Evolutionary conservation across 2,329 filamentous ascomycete genomes (phyloP).

Genomic region (Helotiales sp.): DNA sequence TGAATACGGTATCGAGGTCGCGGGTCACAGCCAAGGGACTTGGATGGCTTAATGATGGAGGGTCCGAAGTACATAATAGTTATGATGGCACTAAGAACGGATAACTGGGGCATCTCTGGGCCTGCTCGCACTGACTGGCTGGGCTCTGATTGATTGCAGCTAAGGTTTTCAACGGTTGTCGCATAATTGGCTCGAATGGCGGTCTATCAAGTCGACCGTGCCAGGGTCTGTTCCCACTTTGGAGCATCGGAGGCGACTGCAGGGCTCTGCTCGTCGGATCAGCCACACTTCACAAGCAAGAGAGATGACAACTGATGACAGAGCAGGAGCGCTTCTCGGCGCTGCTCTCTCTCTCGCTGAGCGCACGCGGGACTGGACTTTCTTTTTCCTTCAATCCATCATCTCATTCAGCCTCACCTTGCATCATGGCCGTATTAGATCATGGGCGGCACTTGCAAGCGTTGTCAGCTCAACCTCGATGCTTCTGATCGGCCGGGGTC

Average conservation of each 20-base stretch:
- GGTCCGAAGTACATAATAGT: conserved; percentile 1
- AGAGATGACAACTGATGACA: too few relatives aligned
- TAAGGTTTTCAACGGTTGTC: background rate
- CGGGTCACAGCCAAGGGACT: background rate
- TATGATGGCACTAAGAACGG: background rate
- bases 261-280: background rate
- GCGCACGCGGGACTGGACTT: background rate
- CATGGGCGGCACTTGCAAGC: background rate
- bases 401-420: background rate
- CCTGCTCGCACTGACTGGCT: background rate
- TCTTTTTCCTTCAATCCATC: background rate
- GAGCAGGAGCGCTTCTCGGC: background rate
- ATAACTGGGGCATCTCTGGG: background rate
- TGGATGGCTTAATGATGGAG: conserved; percentile 1
- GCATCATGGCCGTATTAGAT: background rate
- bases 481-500: background rate
- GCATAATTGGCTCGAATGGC: background rate
- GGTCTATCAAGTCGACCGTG: background rate
- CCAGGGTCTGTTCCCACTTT: too few relatives aligned
- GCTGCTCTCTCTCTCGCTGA: background rate
- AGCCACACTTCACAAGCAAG: background rate
- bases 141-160: too few relatives aligned
- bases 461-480: background rate
- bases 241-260: background rate
- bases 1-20: background rate